phyloP scores from a whole-genome alignment of 805 yeast genomes.

The Saccharomyces cerevisiae region DNA sequence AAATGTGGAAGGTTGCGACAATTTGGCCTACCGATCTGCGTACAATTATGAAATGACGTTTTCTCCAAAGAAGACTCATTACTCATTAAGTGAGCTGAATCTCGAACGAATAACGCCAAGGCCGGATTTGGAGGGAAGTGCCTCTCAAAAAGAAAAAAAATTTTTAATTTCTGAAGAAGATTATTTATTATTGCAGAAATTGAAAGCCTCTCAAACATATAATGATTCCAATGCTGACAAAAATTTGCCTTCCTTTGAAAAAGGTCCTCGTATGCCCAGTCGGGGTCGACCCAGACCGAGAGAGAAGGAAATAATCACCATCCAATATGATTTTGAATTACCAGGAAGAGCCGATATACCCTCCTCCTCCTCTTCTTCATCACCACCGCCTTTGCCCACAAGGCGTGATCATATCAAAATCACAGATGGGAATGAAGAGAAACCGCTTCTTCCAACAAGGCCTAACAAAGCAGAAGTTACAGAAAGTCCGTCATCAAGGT shows the following conservation, averaged over 20 bases:
- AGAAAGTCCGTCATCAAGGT: not conserved
- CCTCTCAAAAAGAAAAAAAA: slow-evolving; percentile 3
- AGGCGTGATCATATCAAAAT: not conserved
- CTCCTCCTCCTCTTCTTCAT: not conserved
- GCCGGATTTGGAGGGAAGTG: not conserved
- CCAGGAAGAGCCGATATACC: not conserved
- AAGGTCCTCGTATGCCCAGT: not conserved
- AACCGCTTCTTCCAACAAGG: not conserved
- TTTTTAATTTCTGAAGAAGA: slow-evolving; percentile 25
- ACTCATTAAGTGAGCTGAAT: slow-evolving; percentile 3
- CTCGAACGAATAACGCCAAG: slow-evolving; percentile 1
- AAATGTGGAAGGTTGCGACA: not conserved
- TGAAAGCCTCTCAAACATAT: slow-evolving; percentile 8
- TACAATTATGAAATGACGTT: slow-evolving; percentile 27
- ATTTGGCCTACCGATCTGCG: slow-evolving; percentile 23
- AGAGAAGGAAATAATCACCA: not conserved
- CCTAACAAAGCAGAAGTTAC: not conserved
- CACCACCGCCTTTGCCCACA: slow-evolving; percentile 2
- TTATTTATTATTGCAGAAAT: slow-evolving; percentile 17
- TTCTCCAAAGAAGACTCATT: slow-evolving; percentile 17
- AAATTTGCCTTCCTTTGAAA: not conserved
- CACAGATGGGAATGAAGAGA: not conserved
- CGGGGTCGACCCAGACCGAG: not conserved
- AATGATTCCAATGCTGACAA: not conserved
- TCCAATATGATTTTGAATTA: not conserved